A percentile compares a stretch with the other conserved stretches of the same genome.
These are phyloP conservation scores for Quercus gilva DNA, from an alignment of 306 rosid genomes.

Conservation along the genomic window DNA sequence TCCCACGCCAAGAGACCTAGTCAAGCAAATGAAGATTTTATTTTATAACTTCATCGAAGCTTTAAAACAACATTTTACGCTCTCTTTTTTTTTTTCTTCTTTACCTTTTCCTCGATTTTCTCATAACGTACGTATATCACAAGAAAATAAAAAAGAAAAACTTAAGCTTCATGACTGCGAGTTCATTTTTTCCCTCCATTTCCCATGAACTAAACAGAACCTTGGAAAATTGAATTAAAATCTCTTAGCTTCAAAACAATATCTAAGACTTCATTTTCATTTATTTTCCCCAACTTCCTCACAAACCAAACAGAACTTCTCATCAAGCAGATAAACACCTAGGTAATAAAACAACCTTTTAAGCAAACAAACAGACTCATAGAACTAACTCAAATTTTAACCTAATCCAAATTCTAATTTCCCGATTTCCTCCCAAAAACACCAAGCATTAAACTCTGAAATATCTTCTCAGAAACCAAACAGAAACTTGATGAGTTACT, in stretches of 20 bases:
- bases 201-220: background rate
- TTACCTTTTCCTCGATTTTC: background rate
- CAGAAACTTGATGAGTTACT: background rate
- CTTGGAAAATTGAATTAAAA: slow-evolving; percentile 9
- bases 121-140: background rate
- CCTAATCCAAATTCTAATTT: background rate
- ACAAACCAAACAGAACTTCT: too few relatives aligned
- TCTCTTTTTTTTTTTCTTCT: background rate
- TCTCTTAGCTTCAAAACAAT: background rate
- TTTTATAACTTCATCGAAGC: background rate
- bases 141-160: background rate
- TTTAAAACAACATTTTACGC: background rate
- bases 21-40: background rate
- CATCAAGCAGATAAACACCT: background rate
- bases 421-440: background rate
- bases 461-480: background rate
- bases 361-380: background rate
- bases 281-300: background rate
- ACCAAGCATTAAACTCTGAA: background rate
- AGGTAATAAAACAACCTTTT: background rate
- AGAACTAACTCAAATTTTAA: background rate
- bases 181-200: background rate
- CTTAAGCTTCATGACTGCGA: background rate
- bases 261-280: background rate
- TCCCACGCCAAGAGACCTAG: background rate